Base-by-base conservation (phyloP, 1,284 basidiomycete species). In the Boletellus dicymbophilus region DNA sequence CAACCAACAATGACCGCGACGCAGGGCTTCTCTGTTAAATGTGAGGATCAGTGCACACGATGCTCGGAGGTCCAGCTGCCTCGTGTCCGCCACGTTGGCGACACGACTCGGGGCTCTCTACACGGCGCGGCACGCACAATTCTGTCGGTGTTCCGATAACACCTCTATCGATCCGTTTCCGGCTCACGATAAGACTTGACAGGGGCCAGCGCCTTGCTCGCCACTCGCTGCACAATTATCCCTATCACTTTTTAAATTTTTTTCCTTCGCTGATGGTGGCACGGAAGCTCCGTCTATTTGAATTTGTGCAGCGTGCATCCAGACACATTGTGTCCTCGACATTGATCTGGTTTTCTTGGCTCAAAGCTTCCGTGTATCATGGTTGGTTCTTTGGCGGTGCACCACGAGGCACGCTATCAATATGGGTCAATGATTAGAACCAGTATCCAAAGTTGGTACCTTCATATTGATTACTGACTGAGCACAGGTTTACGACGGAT, bases 391-490 rank as follows among this genome's bases (percentile, higher is more conserved):
- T 20, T 44, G 64, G 62, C 58, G 44, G 64, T 67, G 53, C 53
- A 52, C 62, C 62, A 59, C 54, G 62, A 63, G 64, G 64, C 48
- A 40, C 50, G 49, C 51, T 64, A 55, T 66, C 65, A 41, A 52
- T 52, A 51, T 37, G 34, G 10, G 41, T 38, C 22, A 28, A 7
- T 39, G 27, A 37, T 40, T 44, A 22, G 28, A 41, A 51, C 49
- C 48, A 18, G 43, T 46, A 46, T 48, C 49, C 31, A 46, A 44
- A 46, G 33, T 31, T 51, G 38, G 62, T 66, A 39, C 52, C 58
- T 61, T 63, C 44, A 63, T 55, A 52, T 51, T 27, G 50, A 51
- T 53, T 41, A 51, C 52, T 54, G 18, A 58, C 7, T 41, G 8
- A 22, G 42, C 53, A 61, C 52, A 58, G 55, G 63, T 52, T 59